Base-by-base conservation (phyloP, 2,329 filamentous ascomycete species). In the Fusarium pseudoanthophilum region DNA sequence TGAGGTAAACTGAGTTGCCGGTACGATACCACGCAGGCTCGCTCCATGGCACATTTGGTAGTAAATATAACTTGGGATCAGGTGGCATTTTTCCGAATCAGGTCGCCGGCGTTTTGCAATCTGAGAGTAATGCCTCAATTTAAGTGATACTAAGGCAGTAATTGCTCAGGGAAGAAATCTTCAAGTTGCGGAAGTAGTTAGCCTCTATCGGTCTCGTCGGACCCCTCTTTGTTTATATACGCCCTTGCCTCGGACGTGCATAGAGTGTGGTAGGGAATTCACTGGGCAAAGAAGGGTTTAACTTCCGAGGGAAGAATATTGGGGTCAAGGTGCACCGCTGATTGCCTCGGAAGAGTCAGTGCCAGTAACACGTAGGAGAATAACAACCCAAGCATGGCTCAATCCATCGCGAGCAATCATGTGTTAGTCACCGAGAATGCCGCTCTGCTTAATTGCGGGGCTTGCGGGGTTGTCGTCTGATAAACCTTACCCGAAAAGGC, bases 81-180 rank as follows among this genome's bases (percentile, higher is more conserved):
- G 48, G 21, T 26, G 32, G 5, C 48, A 52, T 52, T 20, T 4
- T 26, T 1, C 15, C 15, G 7, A 18, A 20, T 26, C 8, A 24
- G 21, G n/a, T 26, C n/a, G n/a, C 8, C 48, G 5, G 7, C 16
- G 8, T 4, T 32, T 34, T 4, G 21, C 11, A 24, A 16, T 34
- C 7, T 2, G 7, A 2, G 0, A 24, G 16, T 4, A 34, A 3
- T 34, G 1, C 5, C 16, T 51, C 14, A 5, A 16, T 20, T 0
- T 0, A 24, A 10, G 11, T 51, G n/a, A n/a, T n/a, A n/a, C n/a
- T n/a, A 3, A 14, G 16, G 5, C 0, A 2, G 15, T 4, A 18
- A 10, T 10, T 34, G 4, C 8, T 3, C 11, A n/a, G 15, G 4
- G 4, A n/a, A 24, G 28, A 32, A 18, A 34, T 15, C 4, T 24